Evolutionary conservation across 192 early-diverging fungal genomes (phyloP).

Genomic region (Allomyces macrogynus): DNA sequence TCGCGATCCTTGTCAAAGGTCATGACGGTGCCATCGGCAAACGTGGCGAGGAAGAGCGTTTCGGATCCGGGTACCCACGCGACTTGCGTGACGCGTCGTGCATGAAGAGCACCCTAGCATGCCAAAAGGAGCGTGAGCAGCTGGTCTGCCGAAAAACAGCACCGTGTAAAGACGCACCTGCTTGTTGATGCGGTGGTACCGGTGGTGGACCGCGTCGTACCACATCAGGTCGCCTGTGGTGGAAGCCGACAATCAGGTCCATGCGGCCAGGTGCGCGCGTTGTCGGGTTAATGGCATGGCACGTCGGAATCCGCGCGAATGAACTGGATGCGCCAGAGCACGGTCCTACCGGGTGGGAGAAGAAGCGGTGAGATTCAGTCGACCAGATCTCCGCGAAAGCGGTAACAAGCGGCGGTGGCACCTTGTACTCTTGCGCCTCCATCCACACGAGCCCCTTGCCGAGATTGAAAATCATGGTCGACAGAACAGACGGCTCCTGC

Average conservation of each 20-base stretch:
- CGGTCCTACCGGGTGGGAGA: constrained; percentile 4
- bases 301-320: constrained; percentile 53
- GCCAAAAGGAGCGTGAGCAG: background rate
- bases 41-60: constrained; percentile 62
- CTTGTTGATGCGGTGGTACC: constrained; percentile 66
- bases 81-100: constrained; percentile 48
- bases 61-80: constrained; percentile 81
- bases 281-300: constrained; percentile 61
- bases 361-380: constrained; percentile 6
- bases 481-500: constrained; percentile 30
- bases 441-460: constrained; percentile 53
- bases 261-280: constrained; percentile 46
- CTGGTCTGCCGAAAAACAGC: background rate
- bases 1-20: constrained; percentile 74
- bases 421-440: constrained; percentile 37
- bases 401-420: constrained; percentile 9
- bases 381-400: constrained; percentile 6
- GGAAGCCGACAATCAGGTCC: constrained; percentile 69
- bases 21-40: constrained; percentile 62
- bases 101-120: constrained; percentile 36
- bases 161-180: constrained; percentile 20
- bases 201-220: constrained; percentile 71
- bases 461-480: constrained; percentile 53
- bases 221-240: constrained; percentile 59
- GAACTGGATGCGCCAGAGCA: constrained; percentile 49